Percentiles rank a stretch among this genome's conserved stretches.
Conservation (phyloP, 75 land plant species). For the Sequoiadendron giganteum region DNA sequence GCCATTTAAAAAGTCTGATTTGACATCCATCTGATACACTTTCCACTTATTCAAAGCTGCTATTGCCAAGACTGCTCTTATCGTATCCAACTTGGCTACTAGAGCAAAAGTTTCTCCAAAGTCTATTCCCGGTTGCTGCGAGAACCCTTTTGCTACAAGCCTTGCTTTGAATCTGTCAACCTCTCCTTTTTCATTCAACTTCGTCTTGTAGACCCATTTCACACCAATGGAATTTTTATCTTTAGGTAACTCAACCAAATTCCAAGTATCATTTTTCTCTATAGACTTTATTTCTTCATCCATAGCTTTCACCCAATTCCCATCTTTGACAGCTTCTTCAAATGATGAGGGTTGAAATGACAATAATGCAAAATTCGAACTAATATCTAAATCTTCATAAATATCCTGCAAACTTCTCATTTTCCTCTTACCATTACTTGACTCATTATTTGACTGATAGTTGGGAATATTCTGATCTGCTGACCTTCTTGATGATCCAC, state of each 20-base stretch:
- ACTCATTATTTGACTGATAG: too few species aligned
- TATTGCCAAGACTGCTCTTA: background rate
- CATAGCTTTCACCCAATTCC: background rate
- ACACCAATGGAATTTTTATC: background rate
- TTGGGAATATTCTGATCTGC: too few species aligned
- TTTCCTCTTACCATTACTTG: too few species aligned
- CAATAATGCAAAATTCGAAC: too few species aligned
- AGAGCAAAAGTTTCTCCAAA: conserved; percentile 13
- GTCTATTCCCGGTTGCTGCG: background rate
- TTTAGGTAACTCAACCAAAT: background rate
- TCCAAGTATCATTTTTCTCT: conserved; percentile 15
- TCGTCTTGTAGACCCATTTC: conserved; percentile 23
- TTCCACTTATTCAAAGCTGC: conserved; percentile 7
- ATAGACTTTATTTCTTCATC: background rate
- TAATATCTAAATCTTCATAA: too few species aligned
- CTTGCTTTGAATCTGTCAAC: conserved; percentile 10
- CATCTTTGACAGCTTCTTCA: too few species aligned
- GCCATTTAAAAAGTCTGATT: conserved; percentile 14
- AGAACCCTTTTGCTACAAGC: background rate
- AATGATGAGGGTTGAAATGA: too few species aligned
- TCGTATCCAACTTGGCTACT: background rate
- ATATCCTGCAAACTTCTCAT: too few species aligned
- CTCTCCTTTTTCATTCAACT: background rate
- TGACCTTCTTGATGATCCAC: too few species aligned
- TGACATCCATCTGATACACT: conserved; percentile 17